phyloP scores from a whole-genome alignment of 257 asterid genomes.

The Nicotiana attenuata region DNA sequence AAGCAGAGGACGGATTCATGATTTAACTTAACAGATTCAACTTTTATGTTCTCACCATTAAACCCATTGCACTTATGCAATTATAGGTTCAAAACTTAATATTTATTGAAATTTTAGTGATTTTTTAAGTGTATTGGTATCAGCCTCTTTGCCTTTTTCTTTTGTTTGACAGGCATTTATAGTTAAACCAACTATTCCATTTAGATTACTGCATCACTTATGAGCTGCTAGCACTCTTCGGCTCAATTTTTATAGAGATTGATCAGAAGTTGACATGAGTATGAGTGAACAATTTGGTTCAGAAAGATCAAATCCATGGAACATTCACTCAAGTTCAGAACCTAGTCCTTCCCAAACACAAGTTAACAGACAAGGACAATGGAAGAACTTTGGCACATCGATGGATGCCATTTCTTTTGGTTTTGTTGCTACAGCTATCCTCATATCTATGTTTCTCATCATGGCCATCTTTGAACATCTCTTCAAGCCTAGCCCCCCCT shows the following conservation, averaged over 20 bases:
- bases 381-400: slow-evolving; percentile 67
- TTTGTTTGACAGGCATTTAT: not conserved
- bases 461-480: slow-evolving; percentile 88
- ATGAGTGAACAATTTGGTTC: slow-evolving; percentile 39
- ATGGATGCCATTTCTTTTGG: slow-evolving; percentile 85
- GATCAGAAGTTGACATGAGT: not conserved
- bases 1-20: not conserved
- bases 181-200: not conserved
- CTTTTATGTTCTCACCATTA: not conserved
- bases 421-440: slow-evolving; percentile 77
- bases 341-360: slow-evolving; percentile 44
- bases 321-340: slow-evolving; percentile 35
- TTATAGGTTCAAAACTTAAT: not conserved
- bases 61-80: not conserved
- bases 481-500: slow-evolving; percentile 36
- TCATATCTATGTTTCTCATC: slow-evolving; percentile 74
- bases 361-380: slow-evolving; percentile 33
- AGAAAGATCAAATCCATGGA: slow-evolving; percentile 57
- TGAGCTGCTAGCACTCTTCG: not conserved
- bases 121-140: not conserved
- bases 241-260: not conserved
- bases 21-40: not conserved
- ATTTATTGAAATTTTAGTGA: not conserved
- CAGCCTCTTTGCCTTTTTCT: not conserved
- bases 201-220: not conserved